Percentiles rank a stretch among this genome's conserved stretches.
phyloP scores from a whole-genome alignment of 108 stramenopile species.

The Cyclotella cryptica region DNA sequence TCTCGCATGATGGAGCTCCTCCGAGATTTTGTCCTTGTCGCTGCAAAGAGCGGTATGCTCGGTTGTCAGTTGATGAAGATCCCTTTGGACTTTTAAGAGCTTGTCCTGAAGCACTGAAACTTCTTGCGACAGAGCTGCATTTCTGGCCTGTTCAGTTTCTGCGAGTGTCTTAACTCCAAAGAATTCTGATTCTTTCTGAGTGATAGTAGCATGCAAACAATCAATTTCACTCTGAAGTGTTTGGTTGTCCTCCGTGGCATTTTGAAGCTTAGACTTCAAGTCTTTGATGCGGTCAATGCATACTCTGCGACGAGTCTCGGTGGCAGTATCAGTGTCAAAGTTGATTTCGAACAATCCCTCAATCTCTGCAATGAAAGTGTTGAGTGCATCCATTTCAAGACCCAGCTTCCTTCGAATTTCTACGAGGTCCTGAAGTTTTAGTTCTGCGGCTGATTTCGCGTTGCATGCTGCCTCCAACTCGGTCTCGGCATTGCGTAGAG shows the following conservation, averaged over 20 bases:
- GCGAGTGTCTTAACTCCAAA: slow-evolving; percentile 21
- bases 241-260: slow-evolving; percentile 10
- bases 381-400: background rate
- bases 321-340: background rate
- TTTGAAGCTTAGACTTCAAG: slow-evolving; percentile 17
- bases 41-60: background rate
- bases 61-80: slow-evolving; percentile 6
- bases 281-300: slow-evolving; percentile 34
- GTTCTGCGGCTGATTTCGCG: background rate
- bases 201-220: slow-evolving; percentile 2
- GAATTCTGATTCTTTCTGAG: slow-evolving; percentile 19
- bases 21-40: slow-evolving; percentile 1
- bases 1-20: slow-evolving; percentile 14
- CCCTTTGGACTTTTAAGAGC: slow-evolving; percentile 13
- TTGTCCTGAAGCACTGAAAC: slow-evolving; percentile 9
- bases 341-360: background rate
- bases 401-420: background rate
- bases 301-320: slow-evolving; percentile 10
- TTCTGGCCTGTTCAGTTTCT: slow-evolving; percentile 21
- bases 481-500: background rate
- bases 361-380: background rate
- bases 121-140: slow-evolving; percentile 16
- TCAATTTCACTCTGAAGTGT: background rate
- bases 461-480: background rate
- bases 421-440: background rate